A percentile compares a stretch with the other conserved stretches of the same genome.
phyloP scores from a whole-genome alignment of 257 asterid species.

The Solanum peruvianum region DNA sequence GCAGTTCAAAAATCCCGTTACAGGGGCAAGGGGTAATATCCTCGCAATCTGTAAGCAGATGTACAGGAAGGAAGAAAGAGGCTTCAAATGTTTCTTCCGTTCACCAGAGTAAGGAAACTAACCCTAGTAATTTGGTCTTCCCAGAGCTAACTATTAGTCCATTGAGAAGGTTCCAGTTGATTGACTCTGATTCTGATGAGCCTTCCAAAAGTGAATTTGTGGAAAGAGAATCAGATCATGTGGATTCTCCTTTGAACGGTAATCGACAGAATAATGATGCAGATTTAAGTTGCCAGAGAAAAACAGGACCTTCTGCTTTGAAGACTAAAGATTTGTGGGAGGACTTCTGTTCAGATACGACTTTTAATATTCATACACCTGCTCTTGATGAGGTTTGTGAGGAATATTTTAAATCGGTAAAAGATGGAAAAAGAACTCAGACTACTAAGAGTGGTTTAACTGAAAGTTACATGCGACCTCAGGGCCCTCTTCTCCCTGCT shows the following conservation, averaged over 20 bases:
- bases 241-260: constrained; percentile 12
- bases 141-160: constrained; percentile 61
- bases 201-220: constrained; percentile 22
- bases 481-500: constrained; percentile 40
- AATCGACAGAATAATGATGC: constrained; percentile 13
- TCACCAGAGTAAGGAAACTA: constrained; percentile 12
- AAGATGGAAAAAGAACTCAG: constrained; percentile 18
- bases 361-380: constrained; percentile 54
- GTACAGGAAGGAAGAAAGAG: constrained; percentile 25
- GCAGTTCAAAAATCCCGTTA: constrained; percentile 72
- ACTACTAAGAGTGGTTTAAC: neutral
- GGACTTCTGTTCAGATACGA: constrained; percentile 39
- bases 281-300: constrained; percentile 8
- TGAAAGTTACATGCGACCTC: constrained; percentile 10
- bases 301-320: constrained; percentile 17
- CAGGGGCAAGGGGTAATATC: constrained; percentile 29
- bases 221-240: constrained; percentile 7
- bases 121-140: constrained; percentile 19
- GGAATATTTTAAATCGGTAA: constrained; percentile 55
- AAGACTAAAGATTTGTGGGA: constrained; percentile 53
- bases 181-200: constrained; percentile 76
- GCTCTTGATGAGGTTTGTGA: constrained; percentile 68
- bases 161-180: constrained; percentile 75
- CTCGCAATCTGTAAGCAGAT: constrained; percentile 30
- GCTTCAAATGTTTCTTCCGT: constrained; percentile 27